These are phyloP conservation scores for bread wheat (Triticum aestivum) DNA, from an alignment of 176 grass and related monocot species.

Conservation along the genomic window DNA sequence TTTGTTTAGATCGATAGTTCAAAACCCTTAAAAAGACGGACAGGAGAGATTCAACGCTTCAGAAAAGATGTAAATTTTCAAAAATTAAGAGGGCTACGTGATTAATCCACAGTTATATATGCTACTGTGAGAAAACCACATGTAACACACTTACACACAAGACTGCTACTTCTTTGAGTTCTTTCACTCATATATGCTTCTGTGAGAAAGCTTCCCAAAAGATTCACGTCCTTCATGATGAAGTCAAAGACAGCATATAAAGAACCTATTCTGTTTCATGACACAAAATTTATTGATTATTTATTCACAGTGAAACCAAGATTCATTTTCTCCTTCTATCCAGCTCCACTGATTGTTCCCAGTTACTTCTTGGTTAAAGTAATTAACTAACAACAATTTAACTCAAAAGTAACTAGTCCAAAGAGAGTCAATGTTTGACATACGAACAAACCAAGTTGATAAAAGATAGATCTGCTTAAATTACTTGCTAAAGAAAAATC, in stretches of 20 bases:
- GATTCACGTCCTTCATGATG: neutral
- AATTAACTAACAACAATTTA: neutral
- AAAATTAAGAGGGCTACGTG: neutral
- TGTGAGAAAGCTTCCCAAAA: neutral
- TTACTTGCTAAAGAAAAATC: neutral
- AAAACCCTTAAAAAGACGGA: neutral
- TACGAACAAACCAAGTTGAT: neutral
- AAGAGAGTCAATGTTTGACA: neutral
- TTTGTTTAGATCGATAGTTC: neutral
- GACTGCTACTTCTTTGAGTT: neutral
- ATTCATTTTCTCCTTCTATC: neutral
- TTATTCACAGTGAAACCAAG: neutral
- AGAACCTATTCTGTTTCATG: neutral
- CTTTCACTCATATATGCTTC: neutral
- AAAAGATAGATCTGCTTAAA: neutral
- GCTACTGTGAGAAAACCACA: neutral
- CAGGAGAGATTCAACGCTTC: neutral
- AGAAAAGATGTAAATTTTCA: neutral
- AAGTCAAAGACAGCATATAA: neutral
- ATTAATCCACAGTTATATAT: neutral
- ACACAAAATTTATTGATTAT: neutral
- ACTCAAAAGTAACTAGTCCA: neutral
- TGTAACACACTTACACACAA: constrained; percentile 12
- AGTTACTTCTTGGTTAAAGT: neutral
- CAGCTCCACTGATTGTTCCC: neutral